Evolutionary conservation across 129 eudicot species (phyloP).

Genomic region (Saposhnikovia divaricata): DNA sequence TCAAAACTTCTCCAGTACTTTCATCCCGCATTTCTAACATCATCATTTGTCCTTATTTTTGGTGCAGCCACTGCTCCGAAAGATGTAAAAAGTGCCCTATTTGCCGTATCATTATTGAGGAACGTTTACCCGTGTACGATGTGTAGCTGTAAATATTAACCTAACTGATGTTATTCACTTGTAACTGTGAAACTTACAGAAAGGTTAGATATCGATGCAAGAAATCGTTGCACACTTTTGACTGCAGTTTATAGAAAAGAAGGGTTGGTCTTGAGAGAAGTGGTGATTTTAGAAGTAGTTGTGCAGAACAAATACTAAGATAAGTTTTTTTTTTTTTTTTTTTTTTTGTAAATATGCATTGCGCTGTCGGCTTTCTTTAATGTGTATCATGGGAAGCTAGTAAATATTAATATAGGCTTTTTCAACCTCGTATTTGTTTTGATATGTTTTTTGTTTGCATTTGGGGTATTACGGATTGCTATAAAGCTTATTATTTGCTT

Average conservation of each 20-base stretch:
- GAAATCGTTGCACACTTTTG: conserved; percentile 8
- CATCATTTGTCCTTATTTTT: not conserved
- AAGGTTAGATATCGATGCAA: conserved; percentile 2
- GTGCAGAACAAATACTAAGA: not conserved
- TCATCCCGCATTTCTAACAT: not conserved
- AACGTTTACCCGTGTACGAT: conserved; percentile 67
- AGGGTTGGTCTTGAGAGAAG: not conserved
- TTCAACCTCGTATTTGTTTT: not conserved
- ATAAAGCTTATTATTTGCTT: not conserved
- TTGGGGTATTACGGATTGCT: not conserved
- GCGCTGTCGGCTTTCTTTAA: not conserved
- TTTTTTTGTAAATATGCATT: not conserved
- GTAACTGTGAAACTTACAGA: not conserved
- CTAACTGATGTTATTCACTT: not conserved
- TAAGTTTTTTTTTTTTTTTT: not conserved
- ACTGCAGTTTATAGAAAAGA: conserved; percentile 11
- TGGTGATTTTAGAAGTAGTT: not conserved
- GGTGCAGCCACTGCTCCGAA: conserved; percentile 65
- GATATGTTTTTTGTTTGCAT: not conserved
- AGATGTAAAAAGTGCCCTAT: conserved; percentile 88
- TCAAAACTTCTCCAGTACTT: not conserved
- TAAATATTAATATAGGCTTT: not conserved
- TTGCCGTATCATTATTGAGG: conserved; percentile 70
- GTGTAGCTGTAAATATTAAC: conserved; percentile 35
- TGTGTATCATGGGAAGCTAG: not conserved